phyloP scores from a whole-genome alignment of 2,329 filamentous ascomycete genomes.

The Penicillium brevicompactum region DNA sequence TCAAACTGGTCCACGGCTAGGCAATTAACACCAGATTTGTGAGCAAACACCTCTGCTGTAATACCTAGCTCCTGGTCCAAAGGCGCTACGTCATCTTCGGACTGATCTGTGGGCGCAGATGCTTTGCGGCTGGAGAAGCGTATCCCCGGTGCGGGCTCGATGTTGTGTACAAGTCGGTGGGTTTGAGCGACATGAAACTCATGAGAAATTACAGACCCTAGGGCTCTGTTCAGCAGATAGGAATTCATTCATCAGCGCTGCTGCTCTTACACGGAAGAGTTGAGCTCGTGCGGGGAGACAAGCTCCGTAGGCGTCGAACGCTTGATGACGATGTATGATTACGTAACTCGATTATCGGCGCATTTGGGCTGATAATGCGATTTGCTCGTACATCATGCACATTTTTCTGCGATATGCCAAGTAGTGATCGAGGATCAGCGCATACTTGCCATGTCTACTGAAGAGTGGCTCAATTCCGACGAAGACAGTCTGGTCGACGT shows the following conservation, averaged over 20 bases:
- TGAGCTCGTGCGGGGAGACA: neutral
- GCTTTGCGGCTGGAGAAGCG: constrained; percentile 66
- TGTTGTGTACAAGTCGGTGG: constrained; percentile 66
- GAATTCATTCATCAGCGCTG: constrained; percentile 60
- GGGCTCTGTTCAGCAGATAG: constrained; percentile 73
- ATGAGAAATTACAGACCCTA: constrained; percentile 66
- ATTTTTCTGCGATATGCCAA: constrained; percentile 1
- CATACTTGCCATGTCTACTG: neutral
- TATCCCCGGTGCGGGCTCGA: constrained; percentile 67
- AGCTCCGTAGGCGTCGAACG: neutral
- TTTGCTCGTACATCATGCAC: neutral
- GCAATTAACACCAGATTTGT: constrained; percentile 76
- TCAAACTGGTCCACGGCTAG: constrained; percentile 81
- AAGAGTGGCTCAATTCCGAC: neutral
- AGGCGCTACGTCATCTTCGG: constrained; percentile 14
- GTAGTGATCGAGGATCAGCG: neutral
- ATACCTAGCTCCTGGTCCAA: constrained; percentile 16
- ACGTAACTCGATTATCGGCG: constrained; percentile 27
- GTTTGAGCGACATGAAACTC: constrained; percentile 67
- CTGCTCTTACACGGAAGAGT: neutral
- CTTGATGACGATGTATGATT: constrained; percentile 23
- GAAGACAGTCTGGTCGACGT: constrained; percentile 1
- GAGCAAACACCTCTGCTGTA: constrained; percentile 54
- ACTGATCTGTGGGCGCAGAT: constrained; percentile 6
- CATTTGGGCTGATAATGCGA: constrained; percentile 6